These are phyloP conservation scores for Omphalea diandra DNA, from an alignment of 441 rosid genomes.

Conservation along the genomic window DNA sequence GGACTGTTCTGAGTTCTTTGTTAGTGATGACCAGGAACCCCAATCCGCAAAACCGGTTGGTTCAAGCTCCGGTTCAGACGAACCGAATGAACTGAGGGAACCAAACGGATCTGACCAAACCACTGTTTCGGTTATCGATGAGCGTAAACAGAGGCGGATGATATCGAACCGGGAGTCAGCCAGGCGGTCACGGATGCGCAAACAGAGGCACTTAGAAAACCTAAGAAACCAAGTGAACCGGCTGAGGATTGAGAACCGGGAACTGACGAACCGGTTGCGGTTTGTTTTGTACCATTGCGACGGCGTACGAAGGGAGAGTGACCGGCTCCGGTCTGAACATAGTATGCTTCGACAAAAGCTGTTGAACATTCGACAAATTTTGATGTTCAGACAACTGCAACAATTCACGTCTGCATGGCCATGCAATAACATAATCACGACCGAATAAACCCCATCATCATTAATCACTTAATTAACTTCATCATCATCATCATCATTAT, in stretches of 20 bases:
- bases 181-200: constrained; percentile 67
- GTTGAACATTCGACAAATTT: constrained; percentile 46
- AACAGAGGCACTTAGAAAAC: constrained; percentile 67
- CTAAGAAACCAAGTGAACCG: constrained; percentile 47
- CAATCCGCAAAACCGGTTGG: constrained; percentile 39
- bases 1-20: constrained; percentile 50
- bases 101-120: constrained; percentile 28
- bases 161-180: constrained; percentile 90
- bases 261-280: constrained; percentile 46
- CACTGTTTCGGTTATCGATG: constrained; percentile 34
- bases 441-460: constrained; percentile 41
- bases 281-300: constrained; percentile 34
- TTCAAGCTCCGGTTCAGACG: constrained; percentile 37
- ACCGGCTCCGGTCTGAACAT: constrained; percentile 55
- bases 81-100: constrained; percentile 35
- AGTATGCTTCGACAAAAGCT: constrained; percentile 57
- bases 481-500: too few relatives aligned
- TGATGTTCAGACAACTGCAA: constrained; percentile 55
- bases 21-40: constrained; percentile 2
- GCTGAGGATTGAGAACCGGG: constrained; percentile 49
- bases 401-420: constrained; percentile 56
- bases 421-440: constrained; percentile 33
- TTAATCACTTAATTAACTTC: constrained; percentile 32
- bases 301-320: constrained; percentile 43
- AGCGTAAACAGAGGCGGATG: constrained; percentile 61